These are phyloP conservation scores for Rhytidiadelphus loreus DNA, from an alignment of 225 moss, liverwort and hornwort genomes.

Conservation along the genomic window DNA sequence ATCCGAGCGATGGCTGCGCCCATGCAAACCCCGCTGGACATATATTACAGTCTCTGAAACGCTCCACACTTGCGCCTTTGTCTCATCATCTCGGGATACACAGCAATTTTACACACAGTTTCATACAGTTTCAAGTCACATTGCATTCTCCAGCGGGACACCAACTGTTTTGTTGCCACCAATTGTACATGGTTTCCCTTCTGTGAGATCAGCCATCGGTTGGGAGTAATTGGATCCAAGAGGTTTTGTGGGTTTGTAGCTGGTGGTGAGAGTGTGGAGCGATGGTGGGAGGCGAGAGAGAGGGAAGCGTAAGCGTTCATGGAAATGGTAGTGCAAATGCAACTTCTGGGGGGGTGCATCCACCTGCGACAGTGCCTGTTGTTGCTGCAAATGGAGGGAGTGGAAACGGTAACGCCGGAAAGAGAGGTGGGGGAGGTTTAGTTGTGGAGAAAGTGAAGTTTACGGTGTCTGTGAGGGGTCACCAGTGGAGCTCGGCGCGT, in stretches of 20 bases:
- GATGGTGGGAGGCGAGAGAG: slow-evolving; percentile 7
- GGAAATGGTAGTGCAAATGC: not conserved
- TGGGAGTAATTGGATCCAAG: not conserved
- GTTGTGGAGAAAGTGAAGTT: slow-evolving; percentile 75
- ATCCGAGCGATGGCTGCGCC: slow-evolving; percentile 12
- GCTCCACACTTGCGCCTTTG: slow-evolving; percentile 2
- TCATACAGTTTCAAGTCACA: not conserved
- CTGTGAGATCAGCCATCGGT: not conserved
- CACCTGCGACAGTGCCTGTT: not conserved
- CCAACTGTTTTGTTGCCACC: not conserved
- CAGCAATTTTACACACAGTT: not conserved
- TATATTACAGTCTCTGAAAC: not conserved
- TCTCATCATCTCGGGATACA: not conserved
- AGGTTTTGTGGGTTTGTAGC: not conserved
- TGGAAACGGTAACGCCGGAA: not conserved
- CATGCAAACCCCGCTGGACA: slow-evolving; percentile 1
- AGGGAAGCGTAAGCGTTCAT: not conserved
- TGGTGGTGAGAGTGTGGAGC: not conserved
- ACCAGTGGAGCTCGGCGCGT: slow-evolving; percentile 89
- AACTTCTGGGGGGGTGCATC: not conserved
- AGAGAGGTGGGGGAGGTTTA: not conserved
- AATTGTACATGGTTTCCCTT: not conserved
- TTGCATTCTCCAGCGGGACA: not conserved
- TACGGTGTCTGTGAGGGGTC: slow-evolving; percentile 71
- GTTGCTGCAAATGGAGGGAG: not conserved